Conservation (phyloP, 495 filamentous ascomycete species). For the Glutinoglossum americanum region DNA sequence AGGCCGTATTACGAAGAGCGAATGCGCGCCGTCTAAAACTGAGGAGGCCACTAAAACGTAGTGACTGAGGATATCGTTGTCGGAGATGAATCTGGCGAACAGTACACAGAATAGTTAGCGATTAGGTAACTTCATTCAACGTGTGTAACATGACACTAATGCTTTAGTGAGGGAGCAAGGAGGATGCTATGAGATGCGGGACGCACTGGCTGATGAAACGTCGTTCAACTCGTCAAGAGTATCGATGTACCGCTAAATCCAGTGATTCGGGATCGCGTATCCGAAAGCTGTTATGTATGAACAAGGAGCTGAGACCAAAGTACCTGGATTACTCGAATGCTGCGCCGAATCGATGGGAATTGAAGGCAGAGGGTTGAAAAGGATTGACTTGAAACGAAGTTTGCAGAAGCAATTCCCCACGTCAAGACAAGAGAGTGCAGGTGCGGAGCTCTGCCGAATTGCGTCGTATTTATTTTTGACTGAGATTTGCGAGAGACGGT, state of each 20-base stretch:
- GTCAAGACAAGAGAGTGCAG: neutral
- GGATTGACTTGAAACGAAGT: neutral
- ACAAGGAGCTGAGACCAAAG: neutral
- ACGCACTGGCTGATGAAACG: neutral
- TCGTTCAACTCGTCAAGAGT: neutral
- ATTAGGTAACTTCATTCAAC: neutral
- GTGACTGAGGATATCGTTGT: neutral
- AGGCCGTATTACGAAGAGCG: neutral
- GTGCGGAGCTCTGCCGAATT: neutral
- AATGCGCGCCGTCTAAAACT: neutral
- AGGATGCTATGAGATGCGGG: neutral
- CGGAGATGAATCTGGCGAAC: neutral
- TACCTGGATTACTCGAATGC: neutral
- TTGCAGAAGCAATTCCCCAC: neutral
- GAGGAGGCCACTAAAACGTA: neutral
- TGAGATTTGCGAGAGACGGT: neutral
- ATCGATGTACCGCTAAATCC: neutral
- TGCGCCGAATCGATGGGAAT: neutral
- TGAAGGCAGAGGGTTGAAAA: neutral
- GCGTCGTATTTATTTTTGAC: neutral
- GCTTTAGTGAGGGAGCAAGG: neutral
- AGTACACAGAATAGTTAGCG: neutral
- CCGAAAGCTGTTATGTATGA: neutral
- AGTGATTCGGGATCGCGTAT: neutral
- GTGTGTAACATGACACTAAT: neutral